phyloP scores from a whole-genome alignment of 2,329 filamentous ascomycete genomes.

The Fusarium haematococcum region DNA sequence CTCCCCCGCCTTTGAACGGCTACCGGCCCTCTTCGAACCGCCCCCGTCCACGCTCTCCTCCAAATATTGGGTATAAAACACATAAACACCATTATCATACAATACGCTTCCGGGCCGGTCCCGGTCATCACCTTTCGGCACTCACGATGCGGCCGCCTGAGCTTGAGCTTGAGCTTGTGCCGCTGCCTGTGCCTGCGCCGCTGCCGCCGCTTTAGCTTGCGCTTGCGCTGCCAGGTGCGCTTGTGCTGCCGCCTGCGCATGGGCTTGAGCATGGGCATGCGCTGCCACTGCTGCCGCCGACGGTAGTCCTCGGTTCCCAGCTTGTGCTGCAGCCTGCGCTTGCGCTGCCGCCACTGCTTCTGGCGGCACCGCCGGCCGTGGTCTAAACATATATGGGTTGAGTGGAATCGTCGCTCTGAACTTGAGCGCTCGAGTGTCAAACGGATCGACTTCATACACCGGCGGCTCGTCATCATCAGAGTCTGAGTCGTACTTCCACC shows the following conservation, averaged over 20 bases:
- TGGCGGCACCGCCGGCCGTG: slow-evolving; percentile 50
- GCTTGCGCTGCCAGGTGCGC: slow-evolving; percentile 43
- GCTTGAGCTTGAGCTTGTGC: slow-evolving; percentile 32
- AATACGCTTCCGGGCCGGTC: slow-evolving; percentile 19
- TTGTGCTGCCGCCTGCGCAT: slow-evolving; percentile 45
- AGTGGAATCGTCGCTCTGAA: slow-evolving; percentile 71
- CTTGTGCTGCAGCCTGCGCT: slow-evolving; percentile 32
- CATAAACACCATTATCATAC: slow-evolving; percentile 44
- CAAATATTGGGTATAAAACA: slow-evolving; percentile 45
- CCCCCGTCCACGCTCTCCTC: slow-evolving; percentile 17
- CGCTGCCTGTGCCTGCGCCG: slow-evolving; percentile 3
- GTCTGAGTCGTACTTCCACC: slow-evolving; percentile 90
- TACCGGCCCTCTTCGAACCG: slow-evolving; percentile 20
- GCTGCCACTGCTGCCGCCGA: slow-evolving; percentile 41
- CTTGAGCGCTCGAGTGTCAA: slow-evolving; percentile 68
- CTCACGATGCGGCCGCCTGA: slow-evolving; percentile 28
- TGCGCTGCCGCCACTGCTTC: slow-evolving; percentile 43
- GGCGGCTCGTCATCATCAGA: slow-evolving; percentile 85
- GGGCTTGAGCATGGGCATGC: slow-evolving; percentile 45
- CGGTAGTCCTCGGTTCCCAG: slow-evolving; percentile 43
- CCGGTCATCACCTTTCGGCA: not conserved
- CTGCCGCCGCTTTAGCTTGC: slow-evolving; percentile 33
- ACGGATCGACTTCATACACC: slow-evolving; percentile 81
- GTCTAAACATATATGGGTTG: slow-evolving; percentile 56
- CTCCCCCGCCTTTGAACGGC: not conserved